Evolutionary conservation across 2,329 filamentous ascomycete genomes (phyloP).

Genomic region (Trichoderma sp.): DNA sequence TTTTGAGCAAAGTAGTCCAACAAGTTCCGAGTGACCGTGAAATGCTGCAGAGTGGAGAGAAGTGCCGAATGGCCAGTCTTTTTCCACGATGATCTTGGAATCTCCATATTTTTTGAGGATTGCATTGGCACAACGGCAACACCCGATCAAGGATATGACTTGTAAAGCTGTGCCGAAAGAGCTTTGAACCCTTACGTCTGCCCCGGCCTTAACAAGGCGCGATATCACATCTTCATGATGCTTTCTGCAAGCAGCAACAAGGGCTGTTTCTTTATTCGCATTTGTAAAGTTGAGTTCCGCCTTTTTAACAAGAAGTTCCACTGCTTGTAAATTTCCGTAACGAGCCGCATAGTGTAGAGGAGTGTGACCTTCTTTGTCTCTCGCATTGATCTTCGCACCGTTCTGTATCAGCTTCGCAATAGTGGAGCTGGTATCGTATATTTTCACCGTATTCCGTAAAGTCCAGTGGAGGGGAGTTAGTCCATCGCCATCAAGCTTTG

Average conservation of each 20-base stretch:
- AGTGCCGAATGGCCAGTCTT: background rate
- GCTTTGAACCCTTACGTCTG: background rate
- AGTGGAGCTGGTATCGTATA: background rate
- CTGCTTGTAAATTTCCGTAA: background rate
- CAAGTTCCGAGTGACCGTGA: background rate
- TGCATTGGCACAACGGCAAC: background rate
- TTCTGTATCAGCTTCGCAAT: background rate
- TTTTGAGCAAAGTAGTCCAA: background rate
- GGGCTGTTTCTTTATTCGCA: background rate
- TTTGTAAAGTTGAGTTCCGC: background rate
- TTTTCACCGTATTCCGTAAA: background rate
- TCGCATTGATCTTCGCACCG: background rate
- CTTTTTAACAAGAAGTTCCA: background rate
- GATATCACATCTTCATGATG: background rate
- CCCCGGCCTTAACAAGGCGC: background rate
- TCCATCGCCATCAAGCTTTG: background rate
- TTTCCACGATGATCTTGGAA: background rate
- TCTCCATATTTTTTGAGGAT: background rate
- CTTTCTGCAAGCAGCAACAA: background rate
- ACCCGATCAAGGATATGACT: background rate
- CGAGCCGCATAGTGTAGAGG: background rate
- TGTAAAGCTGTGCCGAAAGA: background rate
- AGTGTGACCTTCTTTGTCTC: background rate
- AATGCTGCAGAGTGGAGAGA: slow-evolving; percentile 3
- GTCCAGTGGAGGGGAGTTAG: background rate